Evolutionary conservation across 768 basidiomycete genomes (phyloP).

Genomic region (Pholiota microspora): DNA sequence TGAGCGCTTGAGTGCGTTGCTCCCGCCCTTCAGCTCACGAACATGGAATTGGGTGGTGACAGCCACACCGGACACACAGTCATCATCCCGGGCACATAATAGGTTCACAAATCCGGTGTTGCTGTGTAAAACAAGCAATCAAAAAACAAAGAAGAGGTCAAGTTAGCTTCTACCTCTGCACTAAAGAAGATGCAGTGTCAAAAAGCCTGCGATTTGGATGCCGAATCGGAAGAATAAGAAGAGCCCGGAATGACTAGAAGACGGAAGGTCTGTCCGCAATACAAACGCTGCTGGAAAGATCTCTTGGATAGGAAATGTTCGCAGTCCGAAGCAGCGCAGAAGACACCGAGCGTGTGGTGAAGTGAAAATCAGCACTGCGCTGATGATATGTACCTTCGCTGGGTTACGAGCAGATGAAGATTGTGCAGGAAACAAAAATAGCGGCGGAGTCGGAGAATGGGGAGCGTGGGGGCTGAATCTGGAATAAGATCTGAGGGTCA

Average conservation of each 20-base stretch:
- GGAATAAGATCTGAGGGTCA: constrained; percentile 1
- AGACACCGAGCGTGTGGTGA: neutral
- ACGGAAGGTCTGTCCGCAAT: neutral
- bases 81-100: no score
- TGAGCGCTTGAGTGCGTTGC: no score
- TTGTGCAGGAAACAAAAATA: constrained; percentile 1
- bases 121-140: neutral
- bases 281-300: neutral
- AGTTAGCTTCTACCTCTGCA: neutral
- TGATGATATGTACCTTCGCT: neutral
- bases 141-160: neutral
- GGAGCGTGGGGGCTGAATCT: constrained; percentile 3
- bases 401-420: neutral
- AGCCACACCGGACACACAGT: no score
- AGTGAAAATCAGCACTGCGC: neutral
- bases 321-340: neutral
- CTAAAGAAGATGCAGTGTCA: neutral
- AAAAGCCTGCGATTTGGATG: neutral
- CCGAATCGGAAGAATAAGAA: neutral
- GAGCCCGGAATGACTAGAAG: neutral
- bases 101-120: no score
- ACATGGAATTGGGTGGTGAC: no score
- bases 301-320: neutral
- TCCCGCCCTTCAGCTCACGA: no score
- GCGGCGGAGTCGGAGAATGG: neutral